These are phyloP conservation scores for Noccaea bulbosa DNA, from an alignment of 345 rosid species.

Conservation along the genomic window DNA sequence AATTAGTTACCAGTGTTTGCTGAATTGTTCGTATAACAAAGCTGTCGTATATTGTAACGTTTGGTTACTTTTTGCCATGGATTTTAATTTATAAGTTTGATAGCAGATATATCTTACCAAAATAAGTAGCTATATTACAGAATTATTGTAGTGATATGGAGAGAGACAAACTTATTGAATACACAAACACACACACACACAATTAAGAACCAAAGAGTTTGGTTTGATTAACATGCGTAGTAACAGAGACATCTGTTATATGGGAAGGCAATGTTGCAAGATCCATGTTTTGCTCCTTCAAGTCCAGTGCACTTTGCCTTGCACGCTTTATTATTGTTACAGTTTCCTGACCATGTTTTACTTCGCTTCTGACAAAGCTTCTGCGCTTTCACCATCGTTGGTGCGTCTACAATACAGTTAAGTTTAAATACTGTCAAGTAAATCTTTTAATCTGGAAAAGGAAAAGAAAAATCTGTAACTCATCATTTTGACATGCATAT, in stretches of 20 bases:
- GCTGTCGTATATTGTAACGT: too few relatives aligned
- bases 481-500: background rate
- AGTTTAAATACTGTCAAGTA: too few relatives aligned
- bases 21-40: too few relatives aligned
- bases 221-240: constrained; percentile 11
- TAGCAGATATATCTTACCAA: background rate
- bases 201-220: background rate
- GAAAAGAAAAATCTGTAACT: background rate
- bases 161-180: constrained; percentile 9
- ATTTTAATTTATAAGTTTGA: too few relatives aligned
- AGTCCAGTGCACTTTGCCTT: constrained; percentile 46
- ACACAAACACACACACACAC: background rate
- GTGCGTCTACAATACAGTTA: constrained; percentile 3
- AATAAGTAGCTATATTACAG: too few relatives aligned
- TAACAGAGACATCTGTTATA: constrained; percentile 20
- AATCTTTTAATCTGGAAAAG: background rate
- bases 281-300: constrained; percentile 17
- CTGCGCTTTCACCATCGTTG: constrained; percentile 26
- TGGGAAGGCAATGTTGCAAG: constrained; percentile 29
- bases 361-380: constrained; percentile 30
- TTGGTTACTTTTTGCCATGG: too few relatives aligned
- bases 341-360: constrained; percentile 28
- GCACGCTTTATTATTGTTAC: constrained; percentile 12
- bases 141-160: too few relatives aligned
- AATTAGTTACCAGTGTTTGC: too few relatives aligned